Evolutionary conservation across 2,329 filamentous ascomycete genomes (phyloP), one percentile per base, ranked within the genome.

Genomic region (Paraphaeosphaeria sporulosa): DNA sequence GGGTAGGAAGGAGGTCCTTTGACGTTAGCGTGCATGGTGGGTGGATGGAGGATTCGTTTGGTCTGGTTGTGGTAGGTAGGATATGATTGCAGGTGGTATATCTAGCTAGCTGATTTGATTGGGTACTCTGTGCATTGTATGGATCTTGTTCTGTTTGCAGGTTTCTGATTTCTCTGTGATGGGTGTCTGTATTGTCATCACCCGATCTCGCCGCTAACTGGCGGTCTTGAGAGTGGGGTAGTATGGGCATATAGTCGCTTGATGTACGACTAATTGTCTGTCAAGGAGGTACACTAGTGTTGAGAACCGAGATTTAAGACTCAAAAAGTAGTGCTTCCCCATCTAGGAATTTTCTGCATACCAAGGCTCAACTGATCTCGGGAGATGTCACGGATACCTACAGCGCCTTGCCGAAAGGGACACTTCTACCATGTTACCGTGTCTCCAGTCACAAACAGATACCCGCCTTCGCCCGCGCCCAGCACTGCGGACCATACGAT

Each of bases 1-100:
- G 30, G 30, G 8, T 32, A 9, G 30, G 8, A 19, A 13, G 52
- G 21, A 38, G 42, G 38, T 25, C 19, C 17, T 53, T 43, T 42
- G 23, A 32, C 23, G 36, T 42, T 43, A 43, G 38, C 38, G 50
- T 48, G 52, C 40, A 46, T 46, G 52, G 50, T 42, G 19, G 44
- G 23, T 30, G 30, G n/a, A n/a, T 8, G 30, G 30, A 9, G 30
- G 30, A n/a, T n/a, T n/a, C 25, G 25, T 4, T 27, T 25, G 44
- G 23, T 4, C 30, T 47, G 4, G 23, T 12, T 7, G 23, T 30
- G 23, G 44, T 1, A 17, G 27, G 23, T 5, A 27, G 44, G 44
- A 47, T 47, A 27, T n/a, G 36, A 17, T 38, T 38, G 27, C 12
- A n/a, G 23, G 23, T 17, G 13, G 44, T 47, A 47, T 47, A 19